Conservation (phyloP, 2,329 filamentous ascomycete species). For the Xylariaceae sp. region DNA sequence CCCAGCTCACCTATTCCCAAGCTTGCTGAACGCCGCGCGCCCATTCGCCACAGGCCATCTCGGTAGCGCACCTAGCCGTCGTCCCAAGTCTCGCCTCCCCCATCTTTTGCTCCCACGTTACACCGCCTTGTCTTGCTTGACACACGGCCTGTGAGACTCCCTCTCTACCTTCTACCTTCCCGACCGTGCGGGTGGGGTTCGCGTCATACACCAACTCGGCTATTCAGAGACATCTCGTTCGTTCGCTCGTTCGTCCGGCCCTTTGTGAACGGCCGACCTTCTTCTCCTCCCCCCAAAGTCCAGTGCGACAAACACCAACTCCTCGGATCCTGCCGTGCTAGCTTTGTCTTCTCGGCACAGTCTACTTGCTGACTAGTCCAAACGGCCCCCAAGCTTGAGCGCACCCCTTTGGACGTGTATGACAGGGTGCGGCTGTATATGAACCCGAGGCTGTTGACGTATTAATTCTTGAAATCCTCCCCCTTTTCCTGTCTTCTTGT, state of each 20-base stretch:
- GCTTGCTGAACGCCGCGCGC: not conserved
- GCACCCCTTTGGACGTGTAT: slow-evolving; percentile 20
- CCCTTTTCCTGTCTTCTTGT: slow-evolving; percentile 14
- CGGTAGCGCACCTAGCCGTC: slow-evolving; percentile 9
- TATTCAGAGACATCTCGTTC: slow-evolving; percentile 34
- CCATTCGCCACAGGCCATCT: not conserved
- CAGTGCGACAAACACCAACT: slow-evolving; percentile 25
- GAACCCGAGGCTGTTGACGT: slow-evolving; percentile 21
- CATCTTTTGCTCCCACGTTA: slow-evolving; percentile 20
- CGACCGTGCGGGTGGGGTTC: slow-evolving; percentile 36
- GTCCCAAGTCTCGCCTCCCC: slow-evolving; percentile 1
- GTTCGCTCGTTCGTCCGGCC: slow-evolving; percentile 29
- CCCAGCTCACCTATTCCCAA: not conserved
- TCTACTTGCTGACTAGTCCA: slow-evolving; percentile 2
- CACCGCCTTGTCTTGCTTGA: slow-evolving; percentile 28
- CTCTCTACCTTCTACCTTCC: slow-evolving; percentile 22
- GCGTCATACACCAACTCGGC: slow-evolving; percentile 36
- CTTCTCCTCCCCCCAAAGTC: slow-evolving; percentile 14
- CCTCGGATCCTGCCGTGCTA: slow-evolving; percentile 29
- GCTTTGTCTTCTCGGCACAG: slow-evolving; percentile 22
- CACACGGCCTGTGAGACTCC: slow-evolving; percentile 32
- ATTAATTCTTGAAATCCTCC: slow-evolving; percentile 17
- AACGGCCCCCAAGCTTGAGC: not conserved
- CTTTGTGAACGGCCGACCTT: slow-evolving; percentile 27
- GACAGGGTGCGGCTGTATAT: slow-evolving; percentile 14